These are phyloP conservation scores for Rhodosporidiobolus sp. DNA, from an alignment of 768 basidiomycete genomes.

Conservation along the genomic window DNA sequence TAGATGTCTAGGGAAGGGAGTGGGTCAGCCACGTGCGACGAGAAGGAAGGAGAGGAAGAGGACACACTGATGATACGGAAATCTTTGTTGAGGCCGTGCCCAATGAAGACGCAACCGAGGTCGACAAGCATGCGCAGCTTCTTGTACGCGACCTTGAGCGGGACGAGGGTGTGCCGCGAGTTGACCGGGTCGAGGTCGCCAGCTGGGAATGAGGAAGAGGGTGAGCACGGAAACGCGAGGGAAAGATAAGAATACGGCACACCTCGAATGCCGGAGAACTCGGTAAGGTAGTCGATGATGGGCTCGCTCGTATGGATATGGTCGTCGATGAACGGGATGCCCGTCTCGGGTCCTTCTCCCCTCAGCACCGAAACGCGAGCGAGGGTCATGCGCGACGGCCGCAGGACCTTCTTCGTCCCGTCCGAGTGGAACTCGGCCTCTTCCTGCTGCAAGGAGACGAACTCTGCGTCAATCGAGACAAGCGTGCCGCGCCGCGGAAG, in stretches of 20 bases:
- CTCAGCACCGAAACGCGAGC: conserved; percentile 92
- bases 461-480: conserved; percentile 95
- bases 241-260: conserved; percentile 10
- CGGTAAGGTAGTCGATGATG: conserved; percentile 94
- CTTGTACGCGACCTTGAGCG: conserved; percentile 97
- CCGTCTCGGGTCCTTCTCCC: conserved; percentile 74
- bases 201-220: conserved; percentile 53
- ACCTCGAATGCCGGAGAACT: conserved; percentile 95
- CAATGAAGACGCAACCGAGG: conserved; percentile 91
- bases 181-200: conserved; percentile 85
- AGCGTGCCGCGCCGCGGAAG: conserved; percentile 79
- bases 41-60: too few species aligned
- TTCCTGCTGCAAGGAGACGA: conserved; percentile 97
- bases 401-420: conserved; percentile 84
- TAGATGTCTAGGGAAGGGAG: conserved; percentile 80
- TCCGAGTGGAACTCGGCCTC: conserved; percentile 94
- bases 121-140: conserved; percentile 90
- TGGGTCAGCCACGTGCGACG: neutral
- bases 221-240: conserved; percentile 10
- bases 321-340: conserved; percentile 93
- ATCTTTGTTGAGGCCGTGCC: conserved; percentile 94
- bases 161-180: conserved; percentile 84
- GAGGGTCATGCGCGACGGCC: conserved; percentile 84
- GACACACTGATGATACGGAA: conserved; percentile 93
- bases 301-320: conserved; percentile 94